Evolutionary conservation across 2,329 filamentous ascomycete genomes (phyloP).

Genomic region (Scortechinia acanthostroma): DNA sequence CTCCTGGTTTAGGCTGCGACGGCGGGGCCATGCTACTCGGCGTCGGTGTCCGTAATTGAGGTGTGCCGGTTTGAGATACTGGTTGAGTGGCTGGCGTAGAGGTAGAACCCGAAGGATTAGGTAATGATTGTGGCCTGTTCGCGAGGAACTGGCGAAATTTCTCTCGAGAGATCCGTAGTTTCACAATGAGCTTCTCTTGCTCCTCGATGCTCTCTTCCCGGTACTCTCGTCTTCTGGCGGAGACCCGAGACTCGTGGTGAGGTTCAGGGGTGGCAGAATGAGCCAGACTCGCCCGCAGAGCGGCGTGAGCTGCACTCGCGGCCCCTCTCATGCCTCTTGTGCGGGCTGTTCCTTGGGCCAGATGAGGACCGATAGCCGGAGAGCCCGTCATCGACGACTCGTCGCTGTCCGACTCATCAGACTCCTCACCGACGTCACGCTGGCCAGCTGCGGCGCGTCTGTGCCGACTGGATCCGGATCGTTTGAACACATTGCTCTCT

Average conservation of each 20-base stretch:
- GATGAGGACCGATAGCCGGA: slow-evolving; percentile 62
- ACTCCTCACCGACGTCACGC: slow-evolving; percentile 61
- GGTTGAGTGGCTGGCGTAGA: slow-evolving; percentile 32
- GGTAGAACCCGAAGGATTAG: slow-evolving; percentile 24
- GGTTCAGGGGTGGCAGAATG: slow-evolving; percentile 87
- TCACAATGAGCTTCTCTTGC: slow-evolving; percentile 64
- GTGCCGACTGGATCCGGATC: slow-evolving; percentile 46
- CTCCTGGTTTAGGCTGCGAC: no score
- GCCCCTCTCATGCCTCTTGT: slow-evolving; percentile 85
- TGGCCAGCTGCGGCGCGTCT: slow-evolving; percentile 45
- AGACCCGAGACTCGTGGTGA: slow-evolving; percentile 68
- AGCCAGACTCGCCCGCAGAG: slow-evolving; percentile 68
- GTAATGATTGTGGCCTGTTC: slow-evolving; percentile 34
- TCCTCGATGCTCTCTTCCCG: slow-evolving; percentile 76
- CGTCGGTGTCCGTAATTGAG: slow-evolving; percentile 38
- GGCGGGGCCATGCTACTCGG: slow-evolving; percentile 46
- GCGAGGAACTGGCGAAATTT: slow-evolving; percentile 63
- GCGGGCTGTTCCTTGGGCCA: slow-evolving; percentile 69
- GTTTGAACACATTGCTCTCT: slow-evolving; percentile 81
- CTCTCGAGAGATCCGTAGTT: slow-evolving; percentile 65
- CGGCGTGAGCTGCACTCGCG: slow-evolving; percentile 76
- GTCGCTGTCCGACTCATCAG: slow-evolving; percentile 87
- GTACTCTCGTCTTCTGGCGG: slow-evolving; percentile 52
- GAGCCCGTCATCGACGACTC: slow-evolving; percentile 74
- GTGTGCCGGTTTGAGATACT: slow-evolving; percentile 29